These are phyloP conservation scores for Candida montana DNA, from an alignment of 805 yeast genomes.

Conservation along the genomic window DNA sequence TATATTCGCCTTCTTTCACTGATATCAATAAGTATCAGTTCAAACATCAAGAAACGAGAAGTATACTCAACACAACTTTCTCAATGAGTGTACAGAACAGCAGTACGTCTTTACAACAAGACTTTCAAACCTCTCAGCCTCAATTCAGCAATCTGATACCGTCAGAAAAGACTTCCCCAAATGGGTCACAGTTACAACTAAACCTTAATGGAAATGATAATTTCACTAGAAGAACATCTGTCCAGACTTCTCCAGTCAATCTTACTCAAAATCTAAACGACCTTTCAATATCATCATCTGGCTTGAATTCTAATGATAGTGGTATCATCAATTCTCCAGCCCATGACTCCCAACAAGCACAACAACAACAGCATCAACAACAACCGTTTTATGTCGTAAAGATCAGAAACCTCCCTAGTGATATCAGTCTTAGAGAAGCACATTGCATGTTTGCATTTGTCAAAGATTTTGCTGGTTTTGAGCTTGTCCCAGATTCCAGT, in stretches of 20 bases:
- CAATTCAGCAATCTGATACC: slow-evolving; percentile 15
- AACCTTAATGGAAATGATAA: slow-evolving; percentile 9
- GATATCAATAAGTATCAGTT: too few species aligned
- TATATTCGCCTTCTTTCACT: too few species aligned
- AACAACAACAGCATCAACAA: neutral
- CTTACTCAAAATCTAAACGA: slow-evolving; percentile 16
- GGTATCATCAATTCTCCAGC: slow-evolving; percentile 3
- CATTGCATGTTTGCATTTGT: slow-evolving; percentile 63
- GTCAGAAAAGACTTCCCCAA: slow-evolving; percentile 20
- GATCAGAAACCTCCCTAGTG: slow-evolving; percentile 56
- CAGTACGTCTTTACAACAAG: slow-evolving; percentile 3
- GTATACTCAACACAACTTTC: too few species aligned
- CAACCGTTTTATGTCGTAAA: slow-evolving; percentile 28
- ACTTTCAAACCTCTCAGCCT: slow-evolving; percentile 4
- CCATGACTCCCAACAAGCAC: slow-evolving; percentile 4
- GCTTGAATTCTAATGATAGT: neutral
- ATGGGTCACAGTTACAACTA: slow-evolving; percentile 14
- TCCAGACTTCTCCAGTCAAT: slow-evolving; percentile 22
- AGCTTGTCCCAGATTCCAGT: slow-evolving; percentile 34
- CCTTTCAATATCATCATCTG: slow-evolving; percentile 12
- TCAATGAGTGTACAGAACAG: slow-evolving; percentile 9
- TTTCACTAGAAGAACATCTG: slow-evolving; percentile 16
- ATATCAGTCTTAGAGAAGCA: slow-evolving; percentile 62
- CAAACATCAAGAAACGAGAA: too few species aligned
- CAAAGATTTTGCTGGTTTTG: slow-evolving; percentile 51